These are phyloP conservation scores for Solanum ossicruentum DNA, from an alignment of 257 asterid species.

Conservation along the genomic window DNA sequence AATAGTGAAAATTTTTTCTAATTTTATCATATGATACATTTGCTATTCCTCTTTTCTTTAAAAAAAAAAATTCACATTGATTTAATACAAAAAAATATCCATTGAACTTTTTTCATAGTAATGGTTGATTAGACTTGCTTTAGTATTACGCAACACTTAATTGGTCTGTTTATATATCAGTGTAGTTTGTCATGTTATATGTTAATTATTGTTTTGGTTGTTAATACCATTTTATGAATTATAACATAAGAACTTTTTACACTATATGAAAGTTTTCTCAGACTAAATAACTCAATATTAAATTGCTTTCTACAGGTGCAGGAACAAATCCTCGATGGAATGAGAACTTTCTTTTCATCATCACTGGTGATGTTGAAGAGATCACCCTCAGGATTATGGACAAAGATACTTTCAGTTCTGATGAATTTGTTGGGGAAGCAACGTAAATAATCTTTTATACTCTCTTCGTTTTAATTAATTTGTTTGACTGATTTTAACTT, in stretches of 20 bases:
- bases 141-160: too few relatives aligned
- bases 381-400: conserved; percentile 58
- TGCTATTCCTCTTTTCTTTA: too few relatives aligned
- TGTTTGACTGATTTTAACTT: not conserved
- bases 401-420: conserved; percentile 39
- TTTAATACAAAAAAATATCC: too few relatives aligned
- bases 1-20: too few relatives aligned
- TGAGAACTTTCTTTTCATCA: conserved; percentile 60
- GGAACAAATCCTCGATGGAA: conserved; percentile 75
- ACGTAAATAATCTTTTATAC: conserved; percentile 31
- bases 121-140: too few relatives aligned
- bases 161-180: too few relatives aligned
- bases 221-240: not conserved
- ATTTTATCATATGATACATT: too few relatives aligned
- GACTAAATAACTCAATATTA: not conserved
- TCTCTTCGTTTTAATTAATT: not conserved
- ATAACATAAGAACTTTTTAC: not conserved
- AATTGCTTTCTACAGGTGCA: conserved; percentile 20
- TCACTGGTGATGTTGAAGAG: conserved; percentile 34
- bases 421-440: conserved; percentile 70
- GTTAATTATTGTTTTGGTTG: not conserved
- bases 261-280: not conserved
- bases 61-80: too few relatives aligned
- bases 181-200: not conserved
- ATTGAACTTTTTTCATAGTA: too few relatives aligned